These are phyloP conservation scores for Starmerella stellata DNA, from an alignment of 805 yeast genomes.

Conservation along the genomic window DNA sequence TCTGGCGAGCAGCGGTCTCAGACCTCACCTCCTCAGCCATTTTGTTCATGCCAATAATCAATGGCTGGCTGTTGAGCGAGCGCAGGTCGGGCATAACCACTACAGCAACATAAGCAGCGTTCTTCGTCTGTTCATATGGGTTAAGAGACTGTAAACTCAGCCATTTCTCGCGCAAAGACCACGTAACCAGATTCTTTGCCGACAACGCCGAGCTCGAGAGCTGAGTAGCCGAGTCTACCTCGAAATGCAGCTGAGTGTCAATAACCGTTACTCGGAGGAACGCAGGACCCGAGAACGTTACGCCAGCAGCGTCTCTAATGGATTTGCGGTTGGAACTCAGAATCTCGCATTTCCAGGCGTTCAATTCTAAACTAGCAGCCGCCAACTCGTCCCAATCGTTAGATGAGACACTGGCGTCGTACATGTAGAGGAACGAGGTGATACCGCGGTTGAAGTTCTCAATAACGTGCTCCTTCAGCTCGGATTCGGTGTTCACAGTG, in stretches of 20 bases:
- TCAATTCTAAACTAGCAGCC: conserved; percentile 3
- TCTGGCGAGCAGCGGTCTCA: not conserved
- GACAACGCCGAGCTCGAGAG: not conserved
- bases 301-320: conserved; percentile 12
- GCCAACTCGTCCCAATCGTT: conserved; percentile 25
- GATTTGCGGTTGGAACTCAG: conserved; percentile 10
- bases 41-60: not conserved
- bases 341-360: conserved; percentile 10
- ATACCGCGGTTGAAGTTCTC: conserved; percentile 15
- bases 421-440: conserved; percentile 24
- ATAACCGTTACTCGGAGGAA: conserved; percentile 9
- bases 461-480: conserved; percentile 16
- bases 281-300: conserved; percentile 13
- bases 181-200: not conserved
- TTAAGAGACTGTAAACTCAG: not conserved
- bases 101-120: not conserved
- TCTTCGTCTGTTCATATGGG: not conserved
- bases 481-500: conserved; percentile 17
- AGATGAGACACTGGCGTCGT: conserved; percentile 24
- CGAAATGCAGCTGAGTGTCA: not conserved
- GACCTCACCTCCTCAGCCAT: not conserved
- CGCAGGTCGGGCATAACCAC: not conserved
- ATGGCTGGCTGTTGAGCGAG: not conserved
- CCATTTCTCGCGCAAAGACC: not conserved
- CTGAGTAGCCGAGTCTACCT: not conserved